Base-by-base conservation (phyloP, 2,329 filamentous ascomycete species). In the Ploettnerulaceae sp. region DNA sequence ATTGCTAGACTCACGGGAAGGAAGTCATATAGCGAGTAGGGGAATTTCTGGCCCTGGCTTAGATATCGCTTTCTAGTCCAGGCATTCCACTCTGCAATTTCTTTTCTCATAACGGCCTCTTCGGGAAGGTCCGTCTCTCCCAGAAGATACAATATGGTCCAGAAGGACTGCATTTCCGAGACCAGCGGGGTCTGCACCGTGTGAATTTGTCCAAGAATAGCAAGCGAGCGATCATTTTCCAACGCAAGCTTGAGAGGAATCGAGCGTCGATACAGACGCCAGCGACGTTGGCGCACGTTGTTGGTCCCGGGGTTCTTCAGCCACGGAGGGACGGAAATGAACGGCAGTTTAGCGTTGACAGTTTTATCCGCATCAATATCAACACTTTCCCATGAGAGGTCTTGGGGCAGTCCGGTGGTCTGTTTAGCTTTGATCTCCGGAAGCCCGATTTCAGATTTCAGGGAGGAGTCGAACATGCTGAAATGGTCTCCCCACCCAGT, bases 371-470 rank as follows among this genome's bases (percentile, higher is more conserved):
- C 56, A 6, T 54, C 43, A 8, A 50, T 39, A 36, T 57, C 55
- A 24, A 52, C 56, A 25, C 53, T 41, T 53, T 52, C 43, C 48
- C 55, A 54, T n/a, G n/a, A n/a, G n/a, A n/a, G n/a, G n/a, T n/a
- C n/a, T n/a, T n/a, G n/a, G n/a, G n/a, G n/a, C n/a, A n/a, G n/a
- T n/a, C n/a, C n/a, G n/a, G n/a, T n/a, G n/a, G n/a, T n/a, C n/a
- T n/a, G n/a, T n/a, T n/a, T n/a, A n/a, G n/a, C n/a, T n/a, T n/a
- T n/a, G n/a, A n/a, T n/a, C n/a, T n/a, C 26, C 4, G 26, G 26
- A 3, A 29, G 26, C 11, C 26, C 26, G 26, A 29, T n/a, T 4
- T 11, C 9, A 8, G 4, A 11, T 8, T 29, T 29, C 26, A 11
- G 26, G 26, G 26, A 9, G 4, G 26, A 9, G 26, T 29, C 26